These are phyloP conservation scores for Naganishia onofrii DNA, from an alignment of 768 basidiomycete genomes.

Conservation along the genomic window DNA sequence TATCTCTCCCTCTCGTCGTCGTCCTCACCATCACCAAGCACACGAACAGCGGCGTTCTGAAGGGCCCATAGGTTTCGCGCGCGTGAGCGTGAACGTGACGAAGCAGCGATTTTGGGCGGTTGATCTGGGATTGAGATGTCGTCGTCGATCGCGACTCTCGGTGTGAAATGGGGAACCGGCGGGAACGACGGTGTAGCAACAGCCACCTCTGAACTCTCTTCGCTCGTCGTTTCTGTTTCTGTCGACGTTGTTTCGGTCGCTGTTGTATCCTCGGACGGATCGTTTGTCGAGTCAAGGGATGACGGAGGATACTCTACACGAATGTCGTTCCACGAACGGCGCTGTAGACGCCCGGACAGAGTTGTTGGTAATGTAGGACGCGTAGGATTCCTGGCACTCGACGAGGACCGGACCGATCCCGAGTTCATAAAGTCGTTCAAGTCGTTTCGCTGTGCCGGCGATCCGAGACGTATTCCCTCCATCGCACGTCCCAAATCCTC, in stretches of 20 bases:
- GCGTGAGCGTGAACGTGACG: too few relatives aligned
- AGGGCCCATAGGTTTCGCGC: background rate
- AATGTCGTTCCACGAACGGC: background rate
- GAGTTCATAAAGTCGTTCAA: background rate
- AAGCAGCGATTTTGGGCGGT: too few relatives aligned
- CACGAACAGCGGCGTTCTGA: background rate
- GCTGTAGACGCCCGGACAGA: background rate
- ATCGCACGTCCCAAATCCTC: conserved; percentile 12
- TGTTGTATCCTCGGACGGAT: too few relatives aligned
- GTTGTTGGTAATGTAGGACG: too few relatives aligned
- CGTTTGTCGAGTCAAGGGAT: background rate
- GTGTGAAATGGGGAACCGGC: too few relatives aligned
- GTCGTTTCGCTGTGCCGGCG: background rate
- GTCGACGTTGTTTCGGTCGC: too few relatives aligned
- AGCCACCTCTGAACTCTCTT: too few relatives aligned
- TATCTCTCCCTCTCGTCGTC: background rate
- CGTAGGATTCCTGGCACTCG: background rate
- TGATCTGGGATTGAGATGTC: too few relatives aligned
- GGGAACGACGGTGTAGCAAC: too few relatives aligned
- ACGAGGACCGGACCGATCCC: background rate
- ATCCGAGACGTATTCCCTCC: too few relatives aligned
- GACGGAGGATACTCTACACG: background rate
- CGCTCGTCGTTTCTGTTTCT: background rate
- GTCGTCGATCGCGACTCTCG: too few relatives aligned
- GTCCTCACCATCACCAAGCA: background rate